phyloP scores from a whole-genome alignment of 106 monocot genomes.

The Dendrobium officinale region DNA sequence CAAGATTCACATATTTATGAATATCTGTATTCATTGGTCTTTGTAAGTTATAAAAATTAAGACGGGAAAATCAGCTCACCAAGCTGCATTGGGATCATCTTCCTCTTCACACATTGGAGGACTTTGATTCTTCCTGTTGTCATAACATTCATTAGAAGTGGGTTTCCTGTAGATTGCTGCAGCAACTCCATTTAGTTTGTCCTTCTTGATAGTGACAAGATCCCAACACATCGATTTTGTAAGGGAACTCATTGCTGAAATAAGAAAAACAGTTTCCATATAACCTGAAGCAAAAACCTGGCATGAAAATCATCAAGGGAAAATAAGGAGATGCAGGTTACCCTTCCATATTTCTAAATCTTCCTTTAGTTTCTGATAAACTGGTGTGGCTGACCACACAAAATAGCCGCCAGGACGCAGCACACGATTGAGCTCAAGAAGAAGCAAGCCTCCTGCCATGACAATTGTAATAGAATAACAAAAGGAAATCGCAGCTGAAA shows the following conservation, averaged over 20 bases:
- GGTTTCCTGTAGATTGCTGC: conserved; percentile 83
- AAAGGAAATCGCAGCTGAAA: too few species aligned
- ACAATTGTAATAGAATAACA: too few species aligned
- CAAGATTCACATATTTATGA: too few species aligned
- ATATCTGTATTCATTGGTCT: too few species aligned
- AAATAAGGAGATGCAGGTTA: too few species aligned
- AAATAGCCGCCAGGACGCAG: conserved; percentile 92
- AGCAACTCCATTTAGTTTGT: conserved; percentile 64
- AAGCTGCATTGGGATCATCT: conserved; percentile 83
- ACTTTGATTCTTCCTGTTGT: conserved; percentile 37
- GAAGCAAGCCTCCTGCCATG: conserved; percentile 41
- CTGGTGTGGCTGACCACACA: conserved; percentile 98
- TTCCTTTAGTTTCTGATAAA: conserved; percentile 88
- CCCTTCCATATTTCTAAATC: conserved; percentile 81
- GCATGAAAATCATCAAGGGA: too few species aligned
- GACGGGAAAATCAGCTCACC: conserved; percentile 14
- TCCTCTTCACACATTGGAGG: conserved; percentile 86
- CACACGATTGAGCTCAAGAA: conserved; percentile 82
- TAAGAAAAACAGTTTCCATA: too few species aligned
- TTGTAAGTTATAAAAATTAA: too few species aligned
- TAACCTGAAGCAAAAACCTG: too few species aligned
- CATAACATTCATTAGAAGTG: conserved; percentile 71
- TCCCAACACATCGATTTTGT: conserved; percentile 95
- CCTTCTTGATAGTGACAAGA: conserved; percentile 70
- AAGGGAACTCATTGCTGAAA: conserved; percentile 62